These are phyloP conservation scores for Myxozyma neotropica DNA, from an alignment of 805 yeast species.

Conservation along the genomic window DNA sequence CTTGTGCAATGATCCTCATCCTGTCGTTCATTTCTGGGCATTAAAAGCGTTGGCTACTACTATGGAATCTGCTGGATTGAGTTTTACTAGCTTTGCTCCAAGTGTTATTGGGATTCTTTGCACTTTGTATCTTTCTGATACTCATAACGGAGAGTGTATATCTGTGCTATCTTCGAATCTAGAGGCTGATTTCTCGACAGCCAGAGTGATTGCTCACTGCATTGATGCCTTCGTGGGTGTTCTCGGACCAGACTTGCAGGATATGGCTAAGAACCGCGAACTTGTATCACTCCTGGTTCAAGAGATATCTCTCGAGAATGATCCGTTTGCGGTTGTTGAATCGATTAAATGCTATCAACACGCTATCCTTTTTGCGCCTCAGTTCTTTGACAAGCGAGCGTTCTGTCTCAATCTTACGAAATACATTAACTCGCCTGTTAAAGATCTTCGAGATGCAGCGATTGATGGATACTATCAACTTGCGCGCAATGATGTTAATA, in stretches of 20 bases:
- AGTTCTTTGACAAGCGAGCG: slow-evolving; percentile 40
- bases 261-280: slow-evolving; percentile 33
- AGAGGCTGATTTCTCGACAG: slow-evolving; percentile 52
- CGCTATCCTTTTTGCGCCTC: slow-evolving; percentile 51
- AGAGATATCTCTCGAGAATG: slow-evolving; percentile 44
- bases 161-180: slow-evolving; percentile 54
- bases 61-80: slow-evolving; percentile 57
- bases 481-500: slow-evolving; percentile 55
- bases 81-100: slow-evolving; percentile 50
- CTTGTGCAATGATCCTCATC: slow-evolving; percentile 78
- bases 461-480: slow-evolving; percentile 62
- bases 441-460: slow-evolving; percentile 46
- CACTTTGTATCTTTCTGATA: slow-evolving; percentile 49
- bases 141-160: slow-evolving; percentile 52
- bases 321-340: slow-evolving; percentile 41
- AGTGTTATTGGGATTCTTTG: slow-evolving; percentile 49
- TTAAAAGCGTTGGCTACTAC: slow-evolving; percentile 60
- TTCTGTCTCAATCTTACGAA: slow-evolving; percentile 39
- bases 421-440: slow-evolving; percentile 16
- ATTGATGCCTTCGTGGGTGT: slow-evolving; percentile 52
- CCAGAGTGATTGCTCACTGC: slow-evolving; percentile 49
- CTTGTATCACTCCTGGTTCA: slow-evolving; percentile 45
- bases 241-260: slow-evolving; percentile 60
- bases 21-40: slow-evolving; percentile 75
- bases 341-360: slow-evolving; percentile 51